Base-by-base conservation (phyloP, 2,329 filamentous ascomycete species). In the Cucurbitaria berberidis region DNA sequence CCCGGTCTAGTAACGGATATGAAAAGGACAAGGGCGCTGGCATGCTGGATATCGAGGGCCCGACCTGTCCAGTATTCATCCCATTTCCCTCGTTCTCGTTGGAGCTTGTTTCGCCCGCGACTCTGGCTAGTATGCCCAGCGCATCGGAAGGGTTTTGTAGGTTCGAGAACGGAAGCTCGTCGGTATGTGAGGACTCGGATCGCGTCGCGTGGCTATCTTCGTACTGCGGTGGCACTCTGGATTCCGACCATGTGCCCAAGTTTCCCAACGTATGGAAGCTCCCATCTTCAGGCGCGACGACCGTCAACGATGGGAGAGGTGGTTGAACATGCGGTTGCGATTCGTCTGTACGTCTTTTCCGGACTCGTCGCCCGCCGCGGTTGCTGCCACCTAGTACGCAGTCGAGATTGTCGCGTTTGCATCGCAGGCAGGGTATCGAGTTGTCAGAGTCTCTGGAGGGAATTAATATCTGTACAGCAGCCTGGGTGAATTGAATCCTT, bases 321-420 rank as follows among this genome's bases (percentile, higher is more conserved):
- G 47, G 48, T 22, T 49, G 51, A 15, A 27, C 36, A 46, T 45
- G 61, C 45, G 3, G 38, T 47, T 55, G 44, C 32, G 24, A 13
- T n/a, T 60, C 62, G 24, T 66, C 61, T 22, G 62, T 16, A 44
- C 59, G 64, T 34, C 68, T 67, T 53, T 83, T 84, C 47, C 83
- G 80, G 51, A 85, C 79, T 41, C 84, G 79, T 49, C 83, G 78
- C 13, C 84, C 84, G 40, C 84, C 84, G 48, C 84, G 80, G 64
- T 86, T 86, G 42, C 82, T 84, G 39, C 81, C 81, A 7, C 83
- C 84, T 18, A 86, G 77, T 10, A 86, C 78, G 66, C 84, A 86
- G 55, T 86, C 82, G 46, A 82, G 81, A 51, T 79, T 77, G 57
- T 85, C 83, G 60, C 81, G 80, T 56, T 82, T 79, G 70, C 84